Percentiles rank a stretch among this genome's conserved stretches.
Evolutionary conservation across 176 grass and related monocot species (phyloP).

Genomic region (Juncus effusus): DNA sequence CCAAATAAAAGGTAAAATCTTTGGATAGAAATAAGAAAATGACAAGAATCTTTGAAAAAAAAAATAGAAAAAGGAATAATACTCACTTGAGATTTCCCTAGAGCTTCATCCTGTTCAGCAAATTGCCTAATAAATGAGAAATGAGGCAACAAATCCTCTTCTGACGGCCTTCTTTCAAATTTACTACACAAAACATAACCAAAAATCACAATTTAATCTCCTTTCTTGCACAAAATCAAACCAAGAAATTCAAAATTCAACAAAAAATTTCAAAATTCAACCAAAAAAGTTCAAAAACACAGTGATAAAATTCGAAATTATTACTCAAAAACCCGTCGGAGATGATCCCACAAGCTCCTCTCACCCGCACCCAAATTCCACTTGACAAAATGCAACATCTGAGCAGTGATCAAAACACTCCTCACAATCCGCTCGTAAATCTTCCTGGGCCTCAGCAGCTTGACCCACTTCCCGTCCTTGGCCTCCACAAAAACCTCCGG

Average conservation of each 20-base stretch:
- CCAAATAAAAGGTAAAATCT: not conserved
- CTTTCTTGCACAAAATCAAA: slow-evolving; percentile 18
- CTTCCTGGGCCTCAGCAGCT: slow-evolving; percentile 46
- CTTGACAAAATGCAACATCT: slow-evolving; percentile 66
- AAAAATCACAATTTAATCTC: not conserved
- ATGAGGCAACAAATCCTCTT: slow-evolving; percentile 61
- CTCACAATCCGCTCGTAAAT: slow-evolving; percentile 37
- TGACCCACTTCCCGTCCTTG: slow-evolving; percentile 46
- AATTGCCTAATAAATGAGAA: slow-evolving; percentile 52
- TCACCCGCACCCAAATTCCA: slow-evolving; percentile 52
- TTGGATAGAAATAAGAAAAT: slow-evolving; percentile 11
- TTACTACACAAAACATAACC: slow-evolving; percentile 38
- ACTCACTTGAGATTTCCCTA: slow-evolving; percentile 69
- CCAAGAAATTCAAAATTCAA: not conserved
- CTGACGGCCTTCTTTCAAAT: slow-evolving; percentile 61
- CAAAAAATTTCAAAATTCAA: slow-evolving; percentile 11
- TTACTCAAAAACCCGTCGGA: slow-evolving; percentile 60
- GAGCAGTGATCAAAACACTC: slow-evolving; percentile 46
- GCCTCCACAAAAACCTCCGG: slow-evolving; percentile 40
- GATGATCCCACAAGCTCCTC: slow-evolving; percentile 61
- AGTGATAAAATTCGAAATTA: slow-evolving; percentile 11
- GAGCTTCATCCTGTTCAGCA: slow-evolving; percentile 39
- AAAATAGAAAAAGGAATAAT: slow-evolving; percentile 12
- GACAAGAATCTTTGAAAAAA: not conserved
- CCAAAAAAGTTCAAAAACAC: slow-evolving; percentile 16